These are phyloP conservation scores for Sonneratia alba DNA, from an alignment of 345 rosid genomes.

Conservation along the genomic window DNA sequence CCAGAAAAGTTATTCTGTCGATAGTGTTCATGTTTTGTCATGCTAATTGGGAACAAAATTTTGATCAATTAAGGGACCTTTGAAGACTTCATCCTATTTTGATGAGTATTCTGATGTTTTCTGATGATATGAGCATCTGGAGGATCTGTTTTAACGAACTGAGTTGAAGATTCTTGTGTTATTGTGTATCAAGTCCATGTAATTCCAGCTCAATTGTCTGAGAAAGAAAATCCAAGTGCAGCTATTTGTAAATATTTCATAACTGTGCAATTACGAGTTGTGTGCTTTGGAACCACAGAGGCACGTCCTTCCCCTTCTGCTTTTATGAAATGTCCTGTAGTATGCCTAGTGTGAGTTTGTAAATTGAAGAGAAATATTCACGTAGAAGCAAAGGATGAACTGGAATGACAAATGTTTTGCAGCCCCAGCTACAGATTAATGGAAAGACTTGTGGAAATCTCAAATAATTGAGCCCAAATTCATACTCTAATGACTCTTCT, in stretches of 20 bases:
- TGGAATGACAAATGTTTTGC: not conserved
- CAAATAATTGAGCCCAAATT: not conserved
- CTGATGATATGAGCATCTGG: not conserved
- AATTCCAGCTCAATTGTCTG: not conserved
- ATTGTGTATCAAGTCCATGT: not conserved
- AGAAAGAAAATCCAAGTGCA: not conserved
- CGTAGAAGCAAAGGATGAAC: not conserved
- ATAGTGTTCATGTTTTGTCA: no score
- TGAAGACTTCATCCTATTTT: not conserved
- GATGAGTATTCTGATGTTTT: not conserved
- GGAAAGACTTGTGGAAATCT: not conserved
- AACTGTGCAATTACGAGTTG: no score
- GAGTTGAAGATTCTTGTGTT: not conserved
- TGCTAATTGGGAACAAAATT: not conserved
- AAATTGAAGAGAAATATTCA: not conserved
- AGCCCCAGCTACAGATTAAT: not conserved
- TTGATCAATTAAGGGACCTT: not conserved
- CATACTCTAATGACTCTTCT: not conserved
- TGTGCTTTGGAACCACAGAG: no score
- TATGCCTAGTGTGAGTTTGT: not conserved
- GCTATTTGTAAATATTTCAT: no score
- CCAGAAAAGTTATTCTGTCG: not conserved
- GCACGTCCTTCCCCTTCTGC: not conserved
- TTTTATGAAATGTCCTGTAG: not conserved
- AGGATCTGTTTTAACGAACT: not conserved